Evolutionary conservation across 495 filamentous ascomycete species (phyloP), one percentile per base, ranked within the genome.

Genomic region (Immersiella caudata): DNA sequence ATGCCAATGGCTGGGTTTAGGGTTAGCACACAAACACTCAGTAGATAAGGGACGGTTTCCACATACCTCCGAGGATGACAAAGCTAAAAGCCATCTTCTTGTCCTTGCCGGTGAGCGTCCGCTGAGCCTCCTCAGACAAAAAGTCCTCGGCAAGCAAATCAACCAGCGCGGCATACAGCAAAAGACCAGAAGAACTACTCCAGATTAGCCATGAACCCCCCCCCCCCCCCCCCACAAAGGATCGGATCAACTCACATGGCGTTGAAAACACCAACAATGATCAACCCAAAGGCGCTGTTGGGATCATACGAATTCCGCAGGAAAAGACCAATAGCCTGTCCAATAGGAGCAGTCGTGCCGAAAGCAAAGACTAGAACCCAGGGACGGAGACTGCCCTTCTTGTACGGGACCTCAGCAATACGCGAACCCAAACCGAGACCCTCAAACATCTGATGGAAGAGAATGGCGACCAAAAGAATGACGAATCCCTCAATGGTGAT

Each of bases 361-460:
- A 87, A 89, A 29, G 86, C 86, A 6, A 85, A 70, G n/a, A 85
- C 86, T 71, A 90, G 78, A n/a, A 87, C 69, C 88, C 88, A 90
- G 7, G 88, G 88, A 40, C 85, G 79, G 60, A 79, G 67, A 67
- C 81, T 84, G 65, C 76, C 76, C 63, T 79, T 77, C 51, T 75
- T 78, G 57, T 82, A 85, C 2, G 82, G 80, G 11, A 88, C 81
- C 5, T 80, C 82, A 6, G 86, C 86, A 59, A 88, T 88, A 65
- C 88, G 87, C 12, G 84, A 83, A 20, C 88, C 88, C 0, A 91
- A 83, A 25, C 87, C 88, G 20, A 91, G 85, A 58, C 88, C 88
- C 76, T 91, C 88, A 70, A 91, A 91, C 69, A 87, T 88, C 74
- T 91, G 85, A 72, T 91, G 88, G 82, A 91, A 91, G 51, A 84